Base-by-base conservation (phyloP, 2,329 filamentous ascomycete genomes). In the Exophiala phaeomuriformis region DNA sequence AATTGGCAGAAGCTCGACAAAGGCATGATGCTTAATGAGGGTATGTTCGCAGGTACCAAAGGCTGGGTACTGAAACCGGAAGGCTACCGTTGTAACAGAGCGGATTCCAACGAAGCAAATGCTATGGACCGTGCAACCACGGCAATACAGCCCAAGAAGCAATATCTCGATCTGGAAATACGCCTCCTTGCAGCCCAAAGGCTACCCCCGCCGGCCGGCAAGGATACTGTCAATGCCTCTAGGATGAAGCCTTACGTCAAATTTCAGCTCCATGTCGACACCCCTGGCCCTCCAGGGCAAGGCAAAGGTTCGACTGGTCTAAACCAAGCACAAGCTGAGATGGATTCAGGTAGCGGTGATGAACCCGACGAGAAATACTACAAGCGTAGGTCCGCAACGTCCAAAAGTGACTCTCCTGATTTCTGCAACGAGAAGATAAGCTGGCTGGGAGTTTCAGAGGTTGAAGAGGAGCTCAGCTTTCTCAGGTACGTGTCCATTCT, bases 11-110 rank as follows among this genome's bases (percentile, higher is more conserved):
- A 84, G 57, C 84, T 86, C 69, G 90, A 96, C 64, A 85, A 88
- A 62, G 90, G 88, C 32, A 94, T 94, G 84, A 96, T 96, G 91
- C 78, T 95, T 9, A 96, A 96, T 66, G 84, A 93, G 65, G 90
- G 82, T 62, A 93, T 95, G 88, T 95, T 95, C 69, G 79, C 82
- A 1, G 86, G 83, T 6, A 85, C 87, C 47, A 74, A 80, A 40
- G 90, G 91, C 39, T 96, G 88, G 87, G 82, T 90, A 2, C 76
- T 93, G 57, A 96, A 96, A 70, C 90, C 90, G 0, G 68, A 77
- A 32, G 85, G 85, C 10, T 93, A 90, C 67, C 84, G 82, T 55
- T 75, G 74, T 33, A 56, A 40, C 10, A 39, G 35, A 12, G 10
- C 5, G 4, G 29, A 9, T 3, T 31, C 10, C 4, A 32, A 19